phyloP scores from a whole-genome alignment of 306 rosid species.

The Rosa persica region DNA sequence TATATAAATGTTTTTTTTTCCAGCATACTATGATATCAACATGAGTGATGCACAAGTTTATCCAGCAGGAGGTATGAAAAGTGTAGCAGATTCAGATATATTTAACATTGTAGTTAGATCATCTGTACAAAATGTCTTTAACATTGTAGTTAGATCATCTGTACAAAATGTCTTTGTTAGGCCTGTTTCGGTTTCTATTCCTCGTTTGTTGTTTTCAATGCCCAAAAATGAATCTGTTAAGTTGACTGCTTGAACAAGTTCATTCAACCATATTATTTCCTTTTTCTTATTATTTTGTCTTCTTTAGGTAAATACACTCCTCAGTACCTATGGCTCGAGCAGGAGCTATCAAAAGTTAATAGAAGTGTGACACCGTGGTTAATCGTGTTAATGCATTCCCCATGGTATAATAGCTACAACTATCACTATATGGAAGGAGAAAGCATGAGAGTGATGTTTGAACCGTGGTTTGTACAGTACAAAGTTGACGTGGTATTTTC shows the following conservation, averaged over 20 bases:
- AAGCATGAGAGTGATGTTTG: slow-evolving; percentile 74
- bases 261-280: neutral
- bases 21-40: neutral
- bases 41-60: neutral
- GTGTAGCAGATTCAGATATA: neutral
- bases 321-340: slow-evolving; percentile 44
- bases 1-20: too few relatives aligned
- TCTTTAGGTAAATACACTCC: slow-evolving; percentile 52
- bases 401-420: slow-evolving; percentile 58
- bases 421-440: slow-evolving; percentile 76
- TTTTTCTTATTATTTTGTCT: neutral
- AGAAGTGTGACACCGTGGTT: slow-evolving; percentile 57
- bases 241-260: neutral
- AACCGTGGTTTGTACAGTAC: slow-evolving; percentile 65
- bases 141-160: neutral
- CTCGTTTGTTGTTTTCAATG: neutral
- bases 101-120: neutral
- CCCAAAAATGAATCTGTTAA: too few relatives aligned
- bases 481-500: slow-evolving; percentile 80
- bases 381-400: slow-evolving; percentile 51
- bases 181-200: neutral
- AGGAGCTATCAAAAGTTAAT: slow-evolving; percentile 52
- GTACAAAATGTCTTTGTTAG: neutral
- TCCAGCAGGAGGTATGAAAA: neutral
- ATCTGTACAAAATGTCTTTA: neutral